Evolutionary conservation across 441 rosid genomes (phyloP), one percentile per base, ranked within the genome.

Genomic region (Corymbia calophylla): DNA sequence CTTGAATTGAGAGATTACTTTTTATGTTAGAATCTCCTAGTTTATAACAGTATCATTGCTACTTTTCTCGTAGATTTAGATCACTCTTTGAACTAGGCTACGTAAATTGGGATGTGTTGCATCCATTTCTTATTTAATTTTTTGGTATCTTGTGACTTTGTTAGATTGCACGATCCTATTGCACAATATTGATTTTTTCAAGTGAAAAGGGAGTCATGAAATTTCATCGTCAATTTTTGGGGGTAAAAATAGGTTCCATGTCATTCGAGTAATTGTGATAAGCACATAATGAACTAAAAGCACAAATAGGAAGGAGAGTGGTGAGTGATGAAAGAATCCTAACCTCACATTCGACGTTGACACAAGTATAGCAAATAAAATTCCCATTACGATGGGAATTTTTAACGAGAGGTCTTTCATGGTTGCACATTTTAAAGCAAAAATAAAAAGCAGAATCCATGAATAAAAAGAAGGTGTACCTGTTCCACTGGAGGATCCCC

Each of bases 81-180:
- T 3, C 4, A 62, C 68, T 62, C 31, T 60, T 29, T 29, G 31
- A 62, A 62, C 17, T 29, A 0, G 3, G 8, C 5, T 62, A 13
- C 0, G 2, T 6, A 27, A 3, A 58, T 58, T 0, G 14, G 29
- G 7, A 3, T 7, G 39, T 2, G 73, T 16, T 66, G 73, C n/a
- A 15, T 66, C 21, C 16, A n/a, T 64, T 64, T n/a, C 11, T 14
- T 66, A 66, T 7, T n/a, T 66, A 4, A 66, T 66, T 16, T 8
- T 15, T 0, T 7, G 0, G 1, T 14, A 62, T 64, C 5, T 64
- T 11, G 0, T n/a, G 39, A 32, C 0, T 58, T 58, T 25, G 14
- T 58, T 25, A 9, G 14, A 58, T 25, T 58, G 64, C n/a, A 25
- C 10, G 49, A 73, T 35, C 9, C 1, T 73, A 35, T 35, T 6